phyloP scores from a whole-genome alignment of 768 basidiomycete genomes.

The Glaciozyma antarctica region DNA sequence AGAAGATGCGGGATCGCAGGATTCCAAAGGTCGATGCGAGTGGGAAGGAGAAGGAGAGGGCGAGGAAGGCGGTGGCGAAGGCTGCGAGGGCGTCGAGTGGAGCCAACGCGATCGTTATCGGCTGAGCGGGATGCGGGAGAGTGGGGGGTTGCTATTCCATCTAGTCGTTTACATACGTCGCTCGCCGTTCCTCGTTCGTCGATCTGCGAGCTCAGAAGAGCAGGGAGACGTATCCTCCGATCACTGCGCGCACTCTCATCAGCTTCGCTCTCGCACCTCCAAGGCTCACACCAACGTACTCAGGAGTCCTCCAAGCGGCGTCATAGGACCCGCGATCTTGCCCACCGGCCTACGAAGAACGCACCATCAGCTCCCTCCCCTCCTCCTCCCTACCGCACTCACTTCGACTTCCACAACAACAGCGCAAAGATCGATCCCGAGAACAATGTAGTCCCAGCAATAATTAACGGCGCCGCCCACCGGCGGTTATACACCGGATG shows the following conservation, averaged over 20 bases:
- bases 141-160: neutral
- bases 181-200: too few species aligned
- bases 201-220: neutral
- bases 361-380: neutral
- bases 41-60: conserved; percentile 2
- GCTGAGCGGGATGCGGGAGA: neutral
- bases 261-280: too few species aligned
- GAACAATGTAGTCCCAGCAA: conserved; percentile 27
- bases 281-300: conserved; percentile 4
- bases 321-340: conserved; percentile 21
- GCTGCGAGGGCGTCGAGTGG: neutral
- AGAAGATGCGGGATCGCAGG: conserved; percentile 9
- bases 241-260: too few species aligned
- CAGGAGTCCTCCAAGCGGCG: conserved; percentile 24
- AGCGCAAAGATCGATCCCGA: conserved; percentile 27
- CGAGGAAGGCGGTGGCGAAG: neutral
- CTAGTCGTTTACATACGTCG: too few species aligned
- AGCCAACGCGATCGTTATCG: neutral
- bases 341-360: neutral
- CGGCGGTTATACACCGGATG: conserved; percentile 22
- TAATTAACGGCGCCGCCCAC: conserved; percentile 20
- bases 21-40: neutral
- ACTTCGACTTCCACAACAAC: conserved; percentile 15
- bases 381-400: neutral
- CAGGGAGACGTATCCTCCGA: too few species aligned